Evolutionary conservation across 495 filamentous ascomycete genomes (phyloP).

Genomic region (Hypoxylon perforatum): DNA sequence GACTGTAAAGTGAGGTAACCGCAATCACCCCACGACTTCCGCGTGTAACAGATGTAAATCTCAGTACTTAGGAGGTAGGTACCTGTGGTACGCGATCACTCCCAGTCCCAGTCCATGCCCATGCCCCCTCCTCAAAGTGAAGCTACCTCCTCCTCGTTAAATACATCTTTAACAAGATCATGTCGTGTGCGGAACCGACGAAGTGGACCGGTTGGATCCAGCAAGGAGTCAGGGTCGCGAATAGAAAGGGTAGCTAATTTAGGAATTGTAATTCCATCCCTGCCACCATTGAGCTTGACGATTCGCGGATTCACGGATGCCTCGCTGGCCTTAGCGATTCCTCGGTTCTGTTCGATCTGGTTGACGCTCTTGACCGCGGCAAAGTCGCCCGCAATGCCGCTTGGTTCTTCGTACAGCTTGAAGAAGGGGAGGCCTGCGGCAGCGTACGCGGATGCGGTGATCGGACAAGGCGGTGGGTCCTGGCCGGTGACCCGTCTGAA

Average conservation of each 20-base stretch:
- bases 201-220: slow-evolving; percentile 21
- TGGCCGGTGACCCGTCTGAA: slow-evolving; percentile 52
- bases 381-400: slow-evolving; percentile 28
- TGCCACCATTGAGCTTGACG: slow-evolving; percentile 1
- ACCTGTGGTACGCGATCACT: too few relatives aligned
- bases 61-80: too few relatives aligned
- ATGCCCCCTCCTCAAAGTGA: too few relatives aligned
- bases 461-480: slow-evolving; percentile 47
- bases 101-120: too few relatives aligned
- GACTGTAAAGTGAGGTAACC: too few relatives aligned
- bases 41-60: too few relatives aligned
- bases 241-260: slow-evolving; percentile 7
- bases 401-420: slow-evolving; percentile 44
- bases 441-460: slow-evolving; percentile 50
- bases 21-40: too few relatives aligned
- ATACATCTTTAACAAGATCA: slow-evolving; percentile 22
- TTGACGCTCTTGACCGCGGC: slow-evolving; percentile 35
- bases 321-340: slow-evolving; percentile 6
- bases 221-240: slow-evolving; percentile 18
- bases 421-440: slow-evolving; percentile 50
- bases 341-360: slow-evolving; percentile 32
- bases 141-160: too few relatives aligned
- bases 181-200: slow-evolving; percentile 18
- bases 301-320: slow-evolving; percentile 5
- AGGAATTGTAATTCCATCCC: background rate